Evolutionary conservation across 2,329 filamentous ascomycete genomes (phyloP).

Genomic region (Juglanconis sp.): DNA sequence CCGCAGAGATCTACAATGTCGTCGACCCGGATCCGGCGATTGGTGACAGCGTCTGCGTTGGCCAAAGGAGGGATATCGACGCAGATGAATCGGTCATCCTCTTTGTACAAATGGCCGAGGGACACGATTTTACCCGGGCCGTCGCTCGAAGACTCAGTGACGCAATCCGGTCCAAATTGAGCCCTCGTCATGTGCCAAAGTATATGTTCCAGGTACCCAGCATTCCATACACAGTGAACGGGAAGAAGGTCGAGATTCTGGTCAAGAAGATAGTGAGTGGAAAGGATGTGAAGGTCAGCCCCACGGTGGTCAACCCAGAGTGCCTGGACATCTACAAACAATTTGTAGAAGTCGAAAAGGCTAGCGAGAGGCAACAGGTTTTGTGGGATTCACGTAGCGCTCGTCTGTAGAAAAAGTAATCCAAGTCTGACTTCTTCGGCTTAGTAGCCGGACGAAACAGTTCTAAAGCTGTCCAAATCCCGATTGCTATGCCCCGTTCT

Average conservation of each 20-base stretch:
- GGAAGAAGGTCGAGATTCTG: slow-evolving; percentile 43
- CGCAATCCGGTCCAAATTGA: slow-evolving; percentile 26
- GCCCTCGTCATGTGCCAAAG: slow-evolving; percentile 37
- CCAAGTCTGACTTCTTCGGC: no score
- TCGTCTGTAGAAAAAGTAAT: no score
- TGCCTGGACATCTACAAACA: slow-evolving; percentile 29
- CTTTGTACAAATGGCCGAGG: slow-evolving; percentile 22
- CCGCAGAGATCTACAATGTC: slow-evolving; percentile 75
- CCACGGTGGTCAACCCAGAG: slow-evolving; percentile 37
- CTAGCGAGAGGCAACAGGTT: background rate
- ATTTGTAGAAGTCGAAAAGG: slow-evolving; percentile 12
- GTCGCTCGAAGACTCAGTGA: slow-evolving; percentile 23
- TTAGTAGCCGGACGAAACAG: no score
- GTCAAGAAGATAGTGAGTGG: slow-evolving; percentile 40
- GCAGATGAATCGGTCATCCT: slow-evolving; percentile 50
- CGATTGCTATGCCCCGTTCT: no score
- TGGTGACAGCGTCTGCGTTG: slow-evolving; percentile 74
- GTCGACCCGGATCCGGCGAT: slow-evolving; percentile 66
- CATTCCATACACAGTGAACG: slow-evolving; percentile 43
- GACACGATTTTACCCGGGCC: background rate
- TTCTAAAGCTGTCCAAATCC: no score
- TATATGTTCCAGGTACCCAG: slow-evolving; percentile 36
- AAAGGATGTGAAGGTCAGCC: slow-evolving; percentile 32
- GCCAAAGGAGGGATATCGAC: slow-evolving; percentile 63
- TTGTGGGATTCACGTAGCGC: no score